Conservation (phyloP, 495 filamentous ascomycete genomes). For the Clavariopsis aquatica region DNA sequence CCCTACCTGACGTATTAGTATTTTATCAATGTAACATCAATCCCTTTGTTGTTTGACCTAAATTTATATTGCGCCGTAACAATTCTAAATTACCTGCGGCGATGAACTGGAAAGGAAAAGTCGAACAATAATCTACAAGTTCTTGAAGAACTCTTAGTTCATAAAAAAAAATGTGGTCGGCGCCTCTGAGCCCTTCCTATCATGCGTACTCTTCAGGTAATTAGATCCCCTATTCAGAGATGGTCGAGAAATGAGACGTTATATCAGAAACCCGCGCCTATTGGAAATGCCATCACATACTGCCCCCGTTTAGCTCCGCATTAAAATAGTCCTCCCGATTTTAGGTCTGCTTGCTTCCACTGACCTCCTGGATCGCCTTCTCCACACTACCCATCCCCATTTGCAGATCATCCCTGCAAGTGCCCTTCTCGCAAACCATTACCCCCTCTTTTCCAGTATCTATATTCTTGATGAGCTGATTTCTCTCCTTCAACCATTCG, state of each 20-base stretch:
- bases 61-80: too few relatives aligned
- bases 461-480: conserved; percentile 43
- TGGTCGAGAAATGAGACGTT: background rate
- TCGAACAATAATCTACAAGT: too few relatives aligned
- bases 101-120: too few relatives aligned
- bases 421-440: conserved; percentile 46
- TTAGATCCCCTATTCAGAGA: too few relatives aligned
- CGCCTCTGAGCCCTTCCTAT: too few relatives aligned
- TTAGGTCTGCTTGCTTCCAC: background rate
- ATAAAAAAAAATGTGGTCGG: too few relatives aligned
- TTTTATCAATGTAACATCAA: too few relatives aligned
- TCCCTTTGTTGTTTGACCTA: too few relatives aligned
- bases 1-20: too few relatives aligned
- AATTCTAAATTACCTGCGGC: too few relatives aligned
- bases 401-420: conserved; percentile 42
- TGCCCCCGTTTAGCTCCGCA: background rate
- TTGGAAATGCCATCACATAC: background rate
- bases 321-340: background rate
- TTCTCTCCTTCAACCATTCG: conserved; percentile 46
- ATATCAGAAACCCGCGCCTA: background rate
- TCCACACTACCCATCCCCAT: conserved; percentile 35
- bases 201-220: too few relatives aligned
- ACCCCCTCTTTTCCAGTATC: conserved; percentile 42
- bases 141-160: too few relatives aligned
- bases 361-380: conserved; percentile 24